A percentile compares a stretch with the other conserved stretches of the same genome.
Evolutionary conservation across 1,139 yeast species (phyloP).

Genomic region (Tardiomyces digboiensis): DNA sequence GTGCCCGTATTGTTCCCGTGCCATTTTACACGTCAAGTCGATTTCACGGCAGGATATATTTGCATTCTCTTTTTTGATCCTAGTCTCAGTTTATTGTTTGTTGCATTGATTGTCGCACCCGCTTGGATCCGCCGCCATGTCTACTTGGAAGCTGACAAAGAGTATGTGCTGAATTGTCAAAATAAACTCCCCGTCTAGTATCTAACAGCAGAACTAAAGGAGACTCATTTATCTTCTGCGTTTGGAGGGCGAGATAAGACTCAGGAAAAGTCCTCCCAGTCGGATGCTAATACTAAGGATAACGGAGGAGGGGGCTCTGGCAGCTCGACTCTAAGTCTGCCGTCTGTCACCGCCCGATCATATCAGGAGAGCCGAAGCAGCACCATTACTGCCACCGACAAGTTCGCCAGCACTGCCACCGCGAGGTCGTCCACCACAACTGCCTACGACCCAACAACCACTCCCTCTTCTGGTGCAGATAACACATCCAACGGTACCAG

Average conservation of each 20-base stretch:
- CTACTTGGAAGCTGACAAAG: slow-evolving; percentile 18
- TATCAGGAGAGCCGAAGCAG: not conserved
- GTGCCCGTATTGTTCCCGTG: too few species aligned
- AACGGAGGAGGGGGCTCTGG: too few species aligned
- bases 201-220: slow-evolving; percentile 31
- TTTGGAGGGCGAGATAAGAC: slow-evolving; percentile 7
- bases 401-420: slow-evolving; percentile 1
- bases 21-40: too few species aligned
- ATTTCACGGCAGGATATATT: too few species aligned
- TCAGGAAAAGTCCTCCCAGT: not conserved
- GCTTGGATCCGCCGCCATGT: slow-evolving; percentile 4
- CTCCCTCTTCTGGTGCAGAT: not conserved
- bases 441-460: not conserved
- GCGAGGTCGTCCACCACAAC: slow-evolving; percentile 2
- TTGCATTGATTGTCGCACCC: too few species aligned
- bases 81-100: too few species aligned
- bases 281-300: not conserved
- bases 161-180: slow-evolving; percentile 1
- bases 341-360: not conserved
- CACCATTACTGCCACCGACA: not conserved
- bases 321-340: too few species aligned
- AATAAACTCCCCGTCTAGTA: slow-evolving; percentile 14
- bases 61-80: too few species aligned
- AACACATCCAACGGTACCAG: slow-evolving; percentile 5
- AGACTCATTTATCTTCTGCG: slow-evolving; percentile 28